Evolutionary conservation across 257 asterid species (phyloP), one percentile per base, ranked within the genome.

Genomic region (Thymus mandschuricus): DNA sequence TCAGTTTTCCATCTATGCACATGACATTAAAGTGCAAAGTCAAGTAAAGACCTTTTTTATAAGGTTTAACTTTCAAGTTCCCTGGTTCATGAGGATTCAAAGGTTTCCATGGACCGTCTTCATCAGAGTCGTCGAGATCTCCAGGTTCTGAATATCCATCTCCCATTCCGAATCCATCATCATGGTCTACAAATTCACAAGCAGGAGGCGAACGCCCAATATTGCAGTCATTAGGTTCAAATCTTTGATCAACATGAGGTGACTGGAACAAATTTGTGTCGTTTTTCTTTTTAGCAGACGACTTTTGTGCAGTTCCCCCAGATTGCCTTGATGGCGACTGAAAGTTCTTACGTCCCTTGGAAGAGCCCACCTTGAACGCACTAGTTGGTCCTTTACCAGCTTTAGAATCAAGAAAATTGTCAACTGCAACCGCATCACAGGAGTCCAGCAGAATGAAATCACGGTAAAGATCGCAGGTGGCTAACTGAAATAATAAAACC

Each of bases 51-150:
- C 99, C 95, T 85, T 69, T 91, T 74, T 74, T 91, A 58, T 79
- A 88, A 46, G 97, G 95, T 69, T 82, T 91, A 27, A 89, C 85
- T 90, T 83, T 88, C 86, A 94, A 81, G 84, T 69, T 86, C 79
- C 99, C 99, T 29, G 89, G 86, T 72, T 81, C 98, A 80, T 94
- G 97, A 41, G 99, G 98, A 84, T 94, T 86, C 79, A 94, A 80
- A 80, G 97, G 98, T 72, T 86, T 87, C 99, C 98, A 94, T 12
- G 98, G 97, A 85, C 88, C 93, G 7, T 79, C 87, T 6, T 71
- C 81, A 69, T 89, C 97, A 60, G 85, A 81, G 70, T 79, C 85
- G 31, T 81, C 83, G 41, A 83, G 75, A 56, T 85, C 85, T 44
- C 71, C 83, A 55, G 81, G 78, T 52, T 82, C 92, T 12, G 86